Evolutionary conservation across 108 stramenopile species (phyloP).

Genomic region (Chaetoceros tenuissimus): DNA sequence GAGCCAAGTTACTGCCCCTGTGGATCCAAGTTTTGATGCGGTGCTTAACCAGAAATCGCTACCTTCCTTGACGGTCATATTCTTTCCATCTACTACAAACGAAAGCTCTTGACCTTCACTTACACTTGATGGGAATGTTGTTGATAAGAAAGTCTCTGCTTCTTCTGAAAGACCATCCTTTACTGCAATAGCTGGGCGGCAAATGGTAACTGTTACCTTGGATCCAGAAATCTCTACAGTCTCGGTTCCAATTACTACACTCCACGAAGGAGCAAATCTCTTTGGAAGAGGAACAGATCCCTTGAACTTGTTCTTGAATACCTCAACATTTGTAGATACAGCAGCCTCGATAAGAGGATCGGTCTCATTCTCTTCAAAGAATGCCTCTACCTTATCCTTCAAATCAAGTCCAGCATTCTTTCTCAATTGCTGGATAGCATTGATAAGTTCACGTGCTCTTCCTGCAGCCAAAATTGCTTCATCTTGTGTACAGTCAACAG

Average conservation of each 20-base stretch:
- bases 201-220: slow-evolving; percentile 61
- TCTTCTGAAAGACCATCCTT: slow-evolving; percentile 46
- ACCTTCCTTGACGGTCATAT: slow-evolving; percentile 47
- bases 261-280: slow-evolving; percentile 59
- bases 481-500: slow-evolving; percentile 93
- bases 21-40: slow-evolving; percentile 41
- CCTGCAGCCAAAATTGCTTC: slow-evolving; percentile 86
- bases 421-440: slow-evolving; percentile 93
- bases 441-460: slow-evolving; percentile 90
- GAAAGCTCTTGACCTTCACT: slow-evolving; percentile 15
- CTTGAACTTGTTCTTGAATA: slow-evolving; percentile 72
- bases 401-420: slow-evolving; percentile 87
- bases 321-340: slow-evolving; percentile 53
- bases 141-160: slow-evolving; percentile 47
- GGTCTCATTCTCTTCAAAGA: slow-evolving; percentile 70
- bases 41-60: slow-evolving; percentile 65
- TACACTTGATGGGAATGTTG: slow-evolving; percentile 39
- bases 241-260: slow-evolving; percentile 51
- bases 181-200: slow-evolving; percentile 64
- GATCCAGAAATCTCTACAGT: slow-evolving; percentile 70
- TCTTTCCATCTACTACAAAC: slow-evolving; percentile 46
- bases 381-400: slow-evolving; percentile 85
- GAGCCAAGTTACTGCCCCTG: slow-evolving; percentile 52
- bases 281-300: slow-evolving; percentile 72
- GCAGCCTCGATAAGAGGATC: slow-evolving; percentile 53